Base-by-base conservation (phyloP, 2,329 filamentous ascomycete genomes). In the Ophiostoma tasmaniense region DNA sequence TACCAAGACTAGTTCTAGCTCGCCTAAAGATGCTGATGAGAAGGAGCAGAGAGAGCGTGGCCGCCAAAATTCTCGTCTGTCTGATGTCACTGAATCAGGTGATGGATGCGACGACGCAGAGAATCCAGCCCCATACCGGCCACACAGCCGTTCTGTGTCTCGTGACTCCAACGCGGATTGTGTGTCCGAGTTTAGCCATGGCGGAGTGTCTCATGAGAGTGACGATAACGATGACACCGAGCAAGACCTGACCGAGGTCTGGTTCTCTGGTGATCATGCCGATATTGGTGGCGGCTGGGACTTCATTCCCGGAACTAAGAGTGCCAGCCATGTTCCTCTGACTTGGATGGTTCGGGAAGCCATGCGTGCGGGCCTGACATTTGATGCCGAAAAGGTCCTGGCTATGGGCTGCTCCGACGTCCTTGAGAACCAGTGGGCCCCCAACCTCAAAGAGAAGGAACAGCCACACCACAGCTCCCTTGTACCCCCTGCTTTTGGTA, bases 241-340 rank as follows among this genome's bases (percentile, higher is more conserved):
- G 0, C 90, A 93, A 74, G 90, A 94, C 73, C 89, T 94, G 65
- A 85, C 91, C 70, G 91, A 95, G 74, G 85, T 94, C 0, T 91
- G 89, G 89, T 95, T 95, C 74, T 83, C 90, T 0, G 91, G 91
- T 10, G 88, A 89, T 13, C 91, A 96, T 72, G 91, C 87, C 1
- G 91, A 94, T 71, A 87, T 93, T 37, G 91, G 91, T 1, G 91
- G 91, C 11, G 91, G 71, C 4, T 93, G 90, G 90, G 84, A 85
- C 66, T 79, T 84, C 3, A 78, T 85, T 0, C 76, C 80, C 0
- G 80, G 81, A 0, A 82, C 81, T 30, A 90, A 90, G 75, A 83
- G 88, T 8, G 81, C 90, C 22, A 89, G 86, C 72, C 87, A 90
- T 72, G 81, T 87, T 7, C 87, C 88, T 0, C 79, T 90, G 0